A percentile compares a stretch with the other conserved stretches of the same genome.
These are phyloP conservation scores for Straminergon stramineum DNA, from an alignment of 225 moss, liverwort and hornwort genomes.

Conservation along the genomic window DNA sequence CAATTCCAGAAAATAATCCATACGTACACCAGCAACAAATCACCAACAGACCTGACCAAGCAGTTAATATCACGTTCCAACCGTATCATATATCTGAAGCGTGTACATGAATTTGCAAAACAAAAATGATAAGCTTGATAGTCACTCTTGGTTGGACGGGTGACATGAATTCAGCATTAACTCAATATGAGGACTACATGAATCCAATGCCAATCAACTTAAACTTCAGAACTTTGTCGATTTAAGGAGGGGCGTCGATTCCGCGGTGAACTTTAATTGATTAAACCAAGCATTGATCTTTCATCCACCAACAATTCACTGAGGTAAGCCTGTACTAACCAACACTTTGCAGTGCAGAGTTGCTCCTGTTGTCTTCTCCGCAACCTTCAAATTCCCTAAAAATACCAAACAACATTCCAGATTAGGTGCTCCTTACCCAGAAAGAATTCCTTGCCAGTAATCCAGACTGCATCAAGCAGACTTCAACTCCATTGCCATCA, in stretches of 20 bases:
- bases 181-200: neutral
- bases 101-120: neutral
- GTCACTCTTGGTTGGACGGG: neutral
- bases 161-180: neutral
- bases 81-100: neutral
- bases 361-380: conserved; percentile 21
- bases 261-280: neutral
- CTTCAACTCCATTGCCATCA: neutral
- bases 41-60: neutral
- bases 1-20: neutral
- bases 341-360: conserved; percentile 33
- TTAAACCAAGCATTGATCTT: neutral
- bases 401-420: neutral
- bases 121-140: neutral
- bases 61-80: neutral
- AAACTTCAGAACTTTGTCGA: neutral
- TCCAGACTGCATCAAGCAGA: neutral
- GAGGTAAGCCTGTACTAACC: conserved; percentile 11
- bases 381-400: conserved; percentile 23
- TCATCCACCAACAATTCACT: neutral
- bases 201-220: neutral
- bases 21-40: neutral
- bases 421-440: neutral
- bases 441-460: neutral
- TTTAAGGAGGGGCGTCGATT: neutral